Percentiles rank a stretch among this genome's conserved stretches.
These are phyloP conservation scores for Chalciporus pseudorubinellus DNA, from an alignment of 768 basidiomycete genomes.

Conservation along the genomic window DNA sequence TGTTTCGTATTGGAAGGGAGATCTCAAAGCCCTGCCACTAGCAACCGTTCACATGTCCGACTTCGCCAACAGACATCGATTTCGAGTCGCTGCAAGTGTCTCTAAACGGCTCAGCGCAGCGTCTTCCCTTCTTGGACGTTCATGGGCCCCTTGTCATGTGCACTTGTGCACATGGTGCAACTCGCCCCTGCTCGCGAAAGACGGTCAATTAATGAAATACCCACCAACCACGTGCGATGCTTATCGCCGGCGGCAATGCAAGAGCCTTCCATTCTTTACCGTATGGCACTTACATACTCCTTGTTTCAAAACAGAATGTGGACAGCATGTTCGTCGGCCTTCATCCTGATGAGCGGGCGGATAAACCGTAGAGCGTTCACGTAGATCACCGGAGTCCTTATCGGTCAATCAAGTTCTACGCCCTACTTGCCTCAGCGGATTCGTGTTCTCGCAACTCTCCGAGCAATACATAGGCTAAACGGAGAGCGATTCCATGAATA, in stretches of 20 bases:
- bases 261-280: background rate
- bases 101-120: background rate
- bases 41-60: background rate
- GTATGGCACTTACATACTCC: background rate
- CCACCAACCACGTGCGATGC: background rate
- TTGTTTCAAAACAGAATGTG: background rate
- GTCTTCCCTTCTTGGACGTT: background rate
- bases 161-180: background rate
- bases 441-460: background rate
- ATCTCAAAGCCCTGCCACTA: background rate
- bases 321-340: slow-evolving; percentile 3
- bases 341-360: slow-evolving; percentile 10
- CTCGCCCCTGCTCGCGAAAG: background rate
- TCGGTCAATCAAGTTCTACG: background rate
- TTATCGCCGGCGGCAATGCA: background rate
- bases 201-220: background rate
- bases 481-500: background rate
- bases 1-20: background rate
- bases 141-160: background rate
- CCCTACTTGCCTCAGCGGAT: background rate
- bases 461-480: background rate
- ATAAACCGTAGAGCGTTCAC: background rate
- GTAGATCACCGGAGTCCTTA: background rate
- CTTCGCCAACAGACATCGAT: background rate
- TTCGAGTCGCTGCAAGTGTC: slow-evolving; percentile 2